Evolutionary conservation across 441 rosid species (phyloP), one percentile per base, ranked within the genome.

Genomic region (Populus hybrid): DNA sequence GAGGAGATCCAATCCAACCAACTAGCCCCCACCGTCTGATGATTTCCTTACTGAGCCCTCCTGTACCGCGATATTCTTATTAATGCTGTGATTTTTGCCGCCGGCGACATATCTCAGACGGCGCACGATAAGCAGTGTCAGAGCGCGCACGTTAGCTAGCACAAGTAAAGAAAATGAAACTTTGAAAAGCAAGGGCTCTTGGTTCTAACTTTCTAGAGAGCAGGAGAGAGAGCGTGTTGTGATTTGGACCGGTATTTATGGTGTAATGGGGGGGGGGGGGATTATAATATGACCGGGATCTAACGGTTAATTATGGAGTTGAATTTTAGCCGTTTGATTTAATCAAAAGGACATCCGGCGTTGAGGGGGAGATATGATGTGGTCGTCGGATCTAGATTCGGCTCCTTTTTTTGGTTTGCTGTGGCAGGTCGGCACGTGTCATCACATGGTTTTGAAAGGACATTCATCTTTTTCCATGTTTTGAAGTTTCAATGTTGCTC

Each of bases 381-480:
- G 78, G 87, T 86, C 87, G 85, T 84, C 79, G 86, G 91, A 87
- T 86, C 85, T 72, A 69, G 86, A 82, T 84, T 83, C 83, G 76
- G 77, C 73, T 75, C 76, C 68, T 67, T 75, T 84, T 85, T 80
- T 75, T 18, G 21, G 83, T 89, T 87, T 79, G 61, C 80, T 73
- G 84, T 82, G 82, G 83, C 87, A 83, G 87, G 84, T 82, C 86
- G 90, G 91, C 98, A 88, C 91, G 91, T 91, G 94, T 89, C 85
- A 69, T 69, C 59, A 24, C 57, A 26, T 42, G 71, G 71, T 80
- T 79, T 18, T 40, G 0, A 32, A 18, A 26, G 5, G 61, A 12
- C 11, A 21, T 1, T 6, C 57, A 14, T 50, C 19, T 34, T 72
- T 8, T 53, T 53, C 38, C 36, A 9, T 14, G 34, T 67, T 11